Percentiles rank a stretch among this genome's conserved stretches.
phyloP scores from a whole-genome alignment of 768 basidiomycete species.

The Suillus luteus region DNA sequence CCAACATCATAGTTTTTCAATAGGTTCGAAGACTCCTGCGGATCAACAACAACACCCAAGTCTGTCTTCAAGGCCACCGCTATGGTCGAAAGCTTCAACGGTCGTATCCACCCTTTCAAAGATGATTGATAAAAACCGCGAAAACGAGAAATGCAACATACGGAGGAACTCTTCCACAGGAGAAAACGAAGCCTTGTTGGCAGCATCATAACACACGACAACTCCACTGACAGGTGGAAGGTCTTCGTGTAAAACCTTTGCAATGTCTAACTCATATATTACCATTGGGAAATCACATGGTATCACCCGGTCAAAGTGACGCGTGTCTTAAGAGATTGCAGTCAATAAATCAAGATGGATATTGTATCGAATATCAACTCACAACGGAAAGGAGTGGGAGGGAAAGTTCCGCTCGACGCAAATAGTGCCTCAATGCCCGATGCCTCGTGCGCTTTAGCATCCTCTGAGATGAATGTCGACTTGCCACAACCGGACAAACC shows the following conservation, averaged over 20 bases:
- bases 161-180: constrained; percentile 71
- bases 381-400: constrained; percentile 44
- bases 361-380: constrained; percentile 16
- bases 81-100: constrained; percentile 61
- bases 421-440: constrained; percentile 41
- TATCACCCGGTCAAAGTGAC: constrained; percentile 34
- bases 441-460: constrained; percentile 63
- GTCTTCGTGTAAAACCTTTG: constrained; percentile 43
- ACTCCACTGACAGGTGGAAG: constrained; percentile 73
- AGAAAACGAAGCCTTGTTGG: constrained; percentile 58
- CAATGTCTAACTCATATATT: constrained; percentile 58
- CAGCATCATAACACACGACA: constrained; percentile 85
- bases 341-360: constrained; percentile 19
- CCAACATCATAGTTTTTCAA: constrained; percentile 71
- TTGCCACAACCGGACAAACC: constrained; percentile 85
- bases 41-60: constrained; percentile 57
- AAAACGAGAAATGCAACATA: constrained; percentile 41
- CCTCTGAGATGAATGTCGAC: constrained; percentile 76
- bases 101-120: constrained; percentile 55
- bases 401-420: constrained; percentile 31
- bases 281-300: constrained; percentile 47
- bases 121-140: constrained; percentile 16
- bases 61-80: constrained; percentile 91
- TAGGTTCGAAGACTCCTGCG: constrained; percentile 49
- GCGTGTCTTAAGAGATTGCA: constrained; percentile 36